A percentile compares a stretch with the other conserved stretches of the same genome.
phyloP scores from a whole-genome alignment of 1,284 basidiomycete species.

The Neonothopanus nambi region DNA sequence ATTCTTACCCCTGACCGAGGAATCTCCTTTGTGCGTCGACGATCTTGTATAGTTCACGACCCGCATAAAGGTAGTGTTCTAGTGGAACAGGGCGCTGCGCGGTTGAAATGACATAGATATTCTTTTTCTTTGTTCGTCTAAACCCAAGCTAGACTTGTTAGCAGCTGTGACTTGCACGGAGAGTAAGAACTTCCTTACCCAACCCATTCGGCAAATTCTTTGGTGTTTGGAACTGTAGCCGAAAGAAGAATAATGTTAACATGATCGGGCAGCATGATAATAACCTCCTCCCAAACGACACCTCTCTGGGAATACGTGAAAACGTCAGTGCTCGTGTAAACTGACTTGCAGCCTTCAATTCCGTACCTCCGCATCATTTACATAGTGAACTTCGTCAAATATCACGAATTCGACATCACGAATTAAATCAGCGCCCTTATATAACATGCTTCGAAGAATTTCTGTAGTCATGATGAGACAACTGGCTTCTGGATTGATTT shows the following conservation, averaged over 20 bases:
- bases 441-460: constrained; percentile 97
- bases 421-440: constrained; percentile 98
- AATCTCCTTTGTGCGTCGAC: constrained; percentile 87
- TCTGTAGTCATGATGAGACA: constrained; percentile 99
- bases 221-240: constrained; percentile 97
- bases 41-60: constrained; percentile 90
- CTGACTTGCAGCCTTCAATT: constrained; percentile 8
- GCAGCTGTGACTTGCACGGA: constrained; percentile 13
- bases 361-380: constrained; percentile 95
- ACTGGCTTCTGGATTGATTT: constrained; percentile 97
- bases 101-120: constrained; percentile 99
- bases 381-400: constrained; percentile 99
- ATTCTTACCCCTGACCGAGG: constrained; percentile 65
- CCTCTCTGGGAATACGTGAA: constrained; percentile 66
- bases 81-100: constrained; percentile 95
- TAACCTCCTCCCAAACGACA: constrained; percentile 99
- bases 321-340: neutral
- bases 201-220: constrained; percentile 99
- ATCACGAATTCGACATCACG: constrained; percentile 99
- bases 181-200: constrained; percentile 61
- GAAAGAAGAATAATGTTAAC: constrained; percentile 96
- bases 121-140: constrained; percentile 98
- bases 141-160: constrained; percentile 4
- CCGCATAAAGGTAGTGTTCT: constrained; percentile 96
- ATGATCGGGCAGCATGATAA: constrained; percentile 98